Base-by-base conservation (phyloP, 129 eudicot species). In the Chrysanthemum seticuspe region DNA sequence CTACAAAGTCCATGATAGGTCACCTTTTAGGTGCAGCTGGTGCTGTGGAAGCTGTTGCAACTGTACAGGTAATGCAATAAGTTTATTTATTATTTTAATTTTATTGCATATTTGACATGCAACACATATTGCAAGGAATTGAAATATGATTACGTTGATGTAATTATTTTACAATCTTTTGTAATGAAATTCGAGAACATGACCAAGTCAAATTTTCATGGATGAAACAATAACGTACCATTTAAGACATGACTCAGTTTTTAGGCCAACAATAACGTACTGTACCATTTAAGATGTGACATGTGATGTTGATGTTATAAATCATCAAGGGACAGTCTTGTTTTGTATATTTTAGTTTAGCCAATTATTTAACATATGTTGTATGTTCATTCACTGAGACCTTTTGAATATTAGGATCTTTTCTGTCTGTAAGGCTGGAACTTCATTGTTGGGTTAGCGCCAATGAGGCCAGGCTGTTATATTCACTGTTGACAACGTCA, bases 11-110 rank as follows among this genome's bases (percentile, higher is more conserved):
- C 53, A 93, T 93, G 98, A 89, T 89, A 15, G 98, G 98, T 49
- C 98, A 93, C 76, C 88, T 93, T 52, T 87, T 93, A 54, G 98
- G 98, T 31, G 98, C 98, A 76, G 96, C 98, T 84, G 96, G 96
- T 66, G 98, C 95, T 76, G 96, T 93, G 45, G 98, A 93, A 83
- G 98, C 98, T 75, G 96, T 93, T 76, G 98, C 98, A 70, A 89
- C 98, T 70, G 79, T 93, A 70, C 96, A 93, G 96, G 98, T 93
- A 67, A 71, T 27, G 18, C 12, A 12, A 61, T 50, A 51, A 47
- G 47, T 44, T 34, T 36, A 56, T 14, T 73, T 19, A 29, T n/a
- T 53, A 65, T 65, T 29, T 68, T 12, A 14, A 49, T 13, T 66
- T 59, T 23, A 2, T 59, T 60, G 13, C 14, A 19, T 60, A 60